phyloP scores from a whole-genome alignment of 2,329 filamentous ascomycete species.

The Colletotrichum eremochloae region DNA sequence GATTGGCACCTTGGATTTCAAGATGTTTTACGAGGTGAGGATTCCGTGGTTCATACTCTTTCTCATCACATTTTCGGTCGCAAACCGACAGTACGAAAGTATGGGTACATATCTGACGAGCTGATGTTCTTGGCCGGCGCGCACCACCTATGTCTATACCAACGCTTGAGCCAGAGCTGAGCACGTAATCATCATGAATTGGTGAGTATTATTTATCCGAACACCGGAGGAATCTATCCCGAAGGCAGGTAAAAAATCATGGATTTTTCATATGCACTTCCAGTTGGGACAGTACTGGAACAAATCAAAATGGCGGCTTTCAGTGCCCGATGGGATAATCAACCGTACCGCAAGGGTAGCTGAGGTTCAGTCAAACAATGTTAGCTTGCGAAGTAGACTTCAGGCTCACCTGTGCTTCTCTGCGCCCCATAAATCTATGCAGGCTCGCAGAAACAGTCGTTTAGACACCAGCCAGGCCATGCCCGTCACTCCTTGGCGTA shows the following conservation, averaged over 20 bases:
- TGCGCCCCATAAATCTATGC: too few species aligned
- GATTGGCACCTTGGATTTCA: slow-evolving; percentile 86
- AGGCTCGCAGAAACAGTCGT: too few species aligned
- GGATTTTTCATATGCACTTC: too few species aligned
- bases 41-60: slow-evolving; percentile 90
- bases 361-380: too few species aligned
- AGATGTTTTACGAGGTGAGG: slow-evolving; percentile 92
- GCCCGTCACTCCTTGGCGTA: too few species aligned
- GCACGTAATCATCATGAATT: slow-evolving; percentile 83
- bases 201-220: not conserved
- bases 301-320: too few species aligned
- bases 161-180: slow-evolving; percentile 88
- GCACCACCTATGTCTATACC: slow-evolving; percentile 79
- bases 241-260: not conserved
- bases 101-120: slow-evolving; percentile 82
- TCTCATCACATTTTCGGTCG: slow-evolving; percentile 76
- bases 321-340: too few species aligned
- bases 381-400: too few species aligned
- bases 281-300: too few species aligned
- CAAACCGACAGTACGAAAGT: slow-evolving; percentile 81
- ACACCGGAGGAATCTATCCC: not conserved
- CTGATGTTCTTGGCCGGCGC: slow-evolving; percentile 82
- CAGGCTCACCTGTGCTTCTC: too few species aligned
- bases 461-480: too few species aligned
- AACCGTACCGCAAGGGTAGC: too few species aligned